Base-by-base conservation (phyloP, 805 yeast species). In the Ogataea nonfermentans region DNA sequence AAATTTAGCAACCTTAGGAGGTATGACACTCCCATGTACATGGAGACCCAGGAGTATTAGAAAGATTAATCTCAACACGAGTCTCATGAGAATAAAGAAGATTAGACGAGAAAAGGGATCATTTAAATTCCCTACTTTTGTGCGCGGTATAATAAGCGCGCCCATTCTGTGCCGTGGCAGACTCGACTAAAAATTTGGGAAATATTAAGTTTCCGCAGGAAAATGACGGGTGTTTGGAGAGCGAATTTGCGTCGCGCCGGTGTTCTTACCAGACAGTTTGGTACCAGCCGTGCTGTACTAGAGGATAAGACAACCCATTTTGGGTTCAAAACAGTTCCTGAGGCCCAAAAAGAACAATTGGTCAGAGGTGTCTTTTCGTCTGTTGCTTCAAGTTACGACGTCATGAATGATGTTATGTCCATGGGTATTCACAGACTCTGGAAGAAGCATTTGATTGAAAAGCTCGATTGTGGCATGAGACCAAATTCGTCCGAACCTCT, bases 401-500 rank as follows among this genome's bases (percentile, higher is more conserved):
- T 88, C 36, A 93, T 93, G 99, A 93, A 93, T 67, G 99, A 93
- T 66, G 95, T 88, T 30, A 93, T 93, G 99, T 87, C 96, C 6
- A 62, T 90, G 61, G 99, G 99, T 29, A 75, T 93, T 33, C 99
- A 93, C 62, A 74, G 99, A 55, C 68, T 91, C 32, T 93, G 99
- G 99, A 93, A 93, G 60, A 79, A 77, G 57, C 95, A 90, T 58
- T 84, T 93, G 60, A 89, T 93, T 55, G 74, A 79, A 52, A 79
- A 86, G 50, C 69, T 93, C 41, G 96, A 93, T 59, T 95, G 97
- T 30, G 99, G 99, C 24, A 79, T 79, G 70, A 76, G 98, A 57
- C 91, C 95, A 4, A 95, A 91, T 32, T 61, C 68, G 10, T 48
- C 49, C n/a, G 76, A 81, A 49, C 96, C 96, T 3, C 69, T 93